A percentile compares a stretch with the other conserved stretches of the same genome.
These are phyloP conservation scores for Pichia pseudocactophila DNA, from an alignment of 805 yeast genomes.

Conservation along the genomic window DNA sequence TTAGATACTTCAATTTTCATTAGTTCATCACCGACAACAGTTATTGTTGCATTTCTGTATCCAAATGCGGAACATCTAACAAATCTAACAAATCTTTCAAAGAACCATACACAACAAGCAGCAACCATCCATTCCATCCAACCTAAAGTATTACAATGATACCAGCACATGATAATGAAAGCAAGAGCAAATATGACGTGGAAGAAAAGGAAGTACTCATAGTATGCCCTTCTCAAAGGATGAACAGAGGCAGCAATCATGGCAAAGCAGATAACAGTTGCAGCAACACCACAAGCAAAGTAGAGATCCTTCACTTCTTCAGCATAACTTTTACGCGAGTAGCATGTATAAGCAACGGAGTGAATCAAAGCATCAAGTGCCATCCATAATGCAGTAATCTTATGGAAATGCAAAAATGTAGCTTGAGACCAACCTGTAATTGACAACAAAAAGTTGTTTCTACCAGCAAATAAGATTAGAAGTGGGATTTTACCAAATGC, in stretches of 20 bases:
- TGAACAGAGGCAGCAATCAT: constrained; percentile 42
- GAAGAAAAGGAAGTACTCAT: constrained; percentile 51
- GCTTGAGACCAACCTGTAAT: constrained; percentile 36
- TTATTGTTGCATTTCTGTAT: constrained; percentile 16
- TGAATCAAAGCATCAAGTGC: constrained; percentile 32
- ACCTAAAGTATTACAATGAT: constrained; percentile 40
- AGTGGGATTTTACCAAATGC: constrained; percentile 33
- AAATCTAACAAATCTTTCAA: constrained; percentile 43
- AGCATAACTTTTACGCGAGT: constrained; percentile 8
- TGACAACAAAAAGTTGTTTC: constrained; percentile 36
- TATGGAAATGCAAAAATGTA: constrained; percentile 49
- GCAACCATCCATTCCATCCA: constrained; percentile 29
- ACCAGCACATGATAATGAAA: constrained; percentile 48
- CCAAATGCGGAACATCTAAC: constrained; percentile 20
- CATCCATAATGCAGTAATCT: constrained; percentile 51
- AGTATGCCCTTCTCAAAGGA: constrained; percentile 42
- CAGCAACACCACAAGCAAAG: constrained; percentile 30
- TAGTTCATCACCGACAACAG: constrained; percentile 23
- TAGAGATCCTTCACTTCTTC: constrained; percentile 10
- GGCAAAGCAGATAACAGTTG: constrained; percentile 33
- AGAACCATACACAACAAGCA: constrained; percentile 39
- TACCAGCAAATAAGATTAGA: constrained; percentile 39
- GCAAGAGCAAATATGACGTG: constrained; percentile 50
- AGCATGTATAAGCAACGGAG: constrained; percentile 27
- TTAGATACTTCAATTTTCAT: constrained; percentile 41